Conservation (phyloP, 345 rosid genomes). For the Brassica napus region Da-Ae NC_063436.1:13482501-13483000, state of each 20-base stretch:
- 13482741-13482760: background rate
- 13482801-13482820: no score
- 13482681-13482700: slow-evolving; percentile 3
- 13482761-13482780: background rate
- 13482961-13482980: no score
- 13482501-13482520: slow-evolving; percentile 35
- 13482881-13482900: no score
- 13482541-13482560: slow-evolving; percentile 31
- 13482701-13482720: slow-evolving; percentile 32
- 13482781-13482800: background rate
- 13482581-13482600: slow-evolving; percentile 27
- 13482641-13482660: slow-evolving; percentile 34
- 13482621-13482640: slow-evolving; percentile 11
- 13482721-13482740: background rate
- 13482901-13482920: no score
- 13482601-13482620: slow-evolving; percentile 14
- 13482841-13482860: no score
- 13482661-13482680: slow-evolving; percentile 32
- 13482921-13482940: no score
- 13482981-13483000: no score
- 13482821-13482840: no score
- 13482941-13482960: no score
- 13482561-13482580: slow-evolving; percentile 37
- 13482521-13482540: slow-evolving; percentile 38
- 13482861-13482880: no score